Conservation (phyloP, 306 rosid genomes). For the Quercus wislizeni region DNA sequence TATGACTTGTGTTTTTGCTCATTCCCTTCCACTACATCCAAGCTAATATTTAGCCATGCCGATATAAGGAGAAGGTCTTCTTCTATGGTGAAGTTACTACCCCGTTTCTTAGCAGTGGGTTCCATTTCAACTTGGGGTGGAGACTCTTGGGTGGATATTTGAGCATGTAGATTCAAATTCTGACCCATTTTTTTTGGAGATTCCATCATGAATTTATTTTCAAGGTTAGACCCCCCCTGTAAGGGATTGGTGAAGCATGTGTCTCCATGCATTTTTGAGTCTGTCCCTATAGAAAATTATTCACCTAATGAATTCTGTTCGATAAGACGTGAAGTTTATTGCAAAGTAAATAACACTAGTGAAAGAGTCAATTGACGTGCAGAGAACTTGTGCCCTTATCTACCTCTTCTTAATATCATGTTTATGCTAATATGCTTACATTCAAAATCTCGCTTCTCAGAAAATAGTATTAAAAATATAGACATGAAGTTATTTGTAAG, state of each 20-base stretch:
- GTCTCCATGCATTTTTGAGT: not conserved
- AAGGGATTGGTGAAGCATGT: not conserved
- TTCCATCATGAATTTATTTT: not conserved
- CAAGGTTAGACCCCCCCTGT: not conserved
- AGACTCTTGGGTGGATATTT: not conserved
- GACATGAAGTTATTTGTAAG: too few species aligned
- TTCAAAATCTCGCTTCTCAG: too few species aligned
- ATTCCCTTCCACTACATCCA: not conserved
- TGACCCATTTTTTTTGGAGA: not conserved
- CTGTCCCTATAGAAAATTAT: not conserved
- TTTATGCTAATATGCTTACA: too few species aligned
- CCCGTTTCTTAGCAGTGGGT: not conserved
- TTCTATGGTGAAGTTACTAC: not conserved
- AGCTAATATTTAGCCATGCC: not conserved
- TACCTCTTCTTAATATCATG: too few species aligned
- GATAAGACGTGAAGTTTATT: too few species aligned
- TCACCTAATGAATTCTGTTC: too few species aligned
- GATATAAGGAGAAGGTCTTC: not conserved
- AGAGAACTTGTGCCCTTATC: too few species aligned
- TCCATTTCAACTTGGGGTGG: not conserved
- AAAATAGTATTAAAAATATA: too few species aligned
- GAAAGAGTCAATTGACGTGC: too few species aligned
- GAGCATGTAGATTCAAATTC: not conserved
- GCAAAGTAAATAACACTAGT: too few species aligned
- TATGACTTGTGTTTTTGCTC: not conserved